Evolutionary conservation across 176 grass and related monocot genomes (phyloP), one percentile per base, ranked within the genome.

Genomic region (Eremochloa ophiuroides): DNA sequence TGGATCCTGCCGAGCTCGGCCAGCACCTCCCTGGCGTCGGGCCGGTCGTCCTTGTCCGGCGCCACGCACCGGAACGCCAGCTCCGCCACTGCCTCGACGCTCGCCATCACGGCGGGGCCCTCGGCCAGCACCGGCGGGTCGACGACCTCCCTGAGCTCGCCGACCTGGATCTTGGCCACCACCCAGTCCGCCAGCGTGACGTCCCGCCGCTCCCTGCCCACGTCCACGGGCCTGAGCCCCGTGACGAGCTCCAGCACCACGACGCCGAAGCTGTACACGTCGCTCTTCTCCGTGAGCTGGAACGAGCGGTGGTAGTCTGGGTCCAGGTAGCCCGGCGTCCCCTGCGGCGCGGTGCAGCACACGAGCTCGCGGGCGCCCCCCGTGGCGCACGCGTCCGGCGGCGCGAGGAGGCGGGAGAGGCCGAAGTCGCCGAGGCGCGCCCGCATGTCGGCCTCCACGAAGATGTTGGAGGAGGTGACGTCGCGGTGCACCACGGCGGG

Each of bases 221-320:
- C 84, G 62, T 95, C 96, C 37, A 99, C 91, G 25, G 96, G 91
- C 26, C 89, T 71, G 13, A 99, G 84, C 50, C 93, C 97, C 13
- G 89, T 99, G 78, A 99, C 87, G 35, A 99, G 85, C 82, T 99
- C 97, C 64, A 99, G 78, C 67, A 99, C 80, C 76, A 99, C 91
- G n/a, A 99, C 97, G 39, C 97, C 93, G 37, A 99, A 93, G 89
- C 97, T 99, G 84, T 99, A 99, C 48, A 99, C 89, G 64, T 99
- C 93, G 76, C 93, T 99, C 87, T 95, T 99, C 80, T 99, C 97
- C 14, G 93, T 95, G 83, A 99, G 89, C 79, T 91, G 91, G 87
- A 99, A 99, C 15, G 93, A 93, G 27, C 88, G 92, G 76, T 93
- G 88, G 62, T 99, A 99, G 78, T 99, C 91, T 44, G 93, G 96